phyloP scores from a whole-genome alignment of 306 rosid species.

The Phaseolus lunatus region DNA sequence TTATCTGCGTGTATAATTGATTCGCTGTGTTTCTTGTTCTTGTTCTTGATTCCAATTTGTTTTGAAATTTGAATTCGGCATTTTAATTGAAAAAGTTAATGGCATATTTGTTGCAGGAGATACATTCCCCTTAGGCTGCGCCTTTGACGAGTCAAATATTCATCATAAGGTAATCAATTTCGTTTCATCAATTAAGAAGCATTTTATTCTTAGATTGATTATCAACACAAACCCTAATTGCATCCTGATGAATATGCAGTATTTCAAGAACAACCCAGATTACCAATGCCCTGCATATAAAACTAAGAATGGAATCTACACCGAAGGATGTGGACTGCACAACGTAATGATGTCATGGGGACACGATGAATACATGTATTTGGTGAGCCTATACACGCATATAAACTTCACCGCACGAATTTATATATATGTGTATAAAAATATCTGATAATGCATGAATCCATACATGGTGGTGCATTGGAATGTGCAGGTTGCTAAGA shows the following conservation, averaged over 20 bases:
- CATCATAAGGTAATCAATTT: conserved; percentile 49
- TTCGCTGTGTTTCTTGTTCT: no score
- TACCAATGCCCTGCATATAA: conserved; percentile 22
- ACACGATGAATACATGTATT: conserved; percentile 61
- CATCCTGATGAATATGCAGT: conserved; percentile 33
- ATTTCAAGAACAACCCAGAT: conserved; percentile 55
- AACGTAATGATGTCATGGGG: conserved; percentile 60
- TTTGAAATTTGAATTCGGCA: not conserved
- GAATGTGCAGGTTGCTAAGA: conserved; percentile 47
- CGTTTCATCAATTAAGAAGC: not conserved
- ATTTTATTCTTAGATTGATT: not conserved
- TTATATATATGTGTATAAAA: not conserved
- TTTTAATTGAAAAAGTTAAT: conserved; percentile 12
- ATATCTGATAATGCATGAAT: not conserved
- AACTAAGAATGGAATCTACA: conserved; percentile 54
- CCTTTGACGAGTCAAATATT: conserved; percentile 51
- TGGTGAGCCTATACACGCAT: conserved; percentile 39
- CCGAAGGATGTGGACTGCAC: conserved; percentile 49
- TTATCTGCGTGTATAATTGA: no score
- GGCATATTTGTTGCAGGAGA: conserved; percentile 54
- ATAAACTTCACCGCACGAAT: no score
- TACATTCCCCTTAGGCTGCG: conserved; percentile 56
- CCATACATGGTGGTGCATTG: not conserved
- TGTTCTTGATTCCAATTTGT: not conserved
- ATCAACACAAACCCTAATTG: not conserved